phyloP scores from a whole-genome alignment of 768 basidiomycete genomes.

The Lactifluus hygrophoroides region DNA sequence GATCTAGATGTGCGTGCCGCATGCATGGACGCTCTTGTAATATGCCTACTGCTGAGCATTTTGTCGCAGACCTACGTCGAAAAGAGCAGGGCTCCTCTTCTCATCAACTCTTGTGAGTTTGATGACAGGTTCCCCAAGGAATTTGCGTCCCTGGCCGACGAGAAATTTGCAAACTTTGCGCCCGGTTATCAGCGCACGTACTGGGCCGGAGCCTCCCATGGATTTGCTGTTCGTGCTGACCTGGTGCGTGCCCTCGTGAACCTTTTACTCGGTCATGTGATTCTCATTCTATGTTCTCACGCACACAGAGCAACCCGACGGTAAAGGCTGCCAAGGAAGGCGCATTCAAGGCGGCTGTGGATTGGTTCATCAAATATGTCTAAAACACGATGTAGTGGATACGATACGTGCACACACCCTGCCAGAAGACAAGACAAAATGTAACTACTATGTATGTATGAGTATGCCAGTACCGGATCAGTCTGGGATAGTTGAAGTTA shows the following conservation, averaged over 20 bases:
- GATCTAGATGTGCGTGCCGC: constrained; percentile 33
- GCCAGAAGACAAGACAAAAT: too few relatives aligned
- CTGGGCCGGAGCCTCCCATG: constrained; percentile 35
- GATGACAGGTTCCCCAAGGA: constrained; percentile 30
- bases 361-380: constrained; percentile 30
- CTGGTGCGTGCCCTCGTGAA: constrained; percentile 15
- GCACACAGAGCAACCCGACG: constrained; percentile 22
- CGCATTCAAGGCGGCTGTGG: constrained; percentile 32
- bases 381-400: too few relatives aligned
- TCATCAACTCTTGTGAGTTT: constrained; percentile 35
- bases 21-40: not conserved
- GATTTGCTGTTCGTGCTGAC: constrained; percentile 37
- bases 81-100: constrained; percentile 32
- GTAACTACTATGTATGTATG: too few relatives aligned
- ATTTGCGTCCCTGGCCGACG: constrained; percentile 29
- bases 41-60: not conserved
- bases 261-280: not conserved
- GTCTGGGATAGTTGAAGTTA: too few relatives aligned
- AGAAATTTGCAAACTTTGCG: constrained; percentile 31
- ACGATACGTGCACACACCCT: too few relatives aligned
- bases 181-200: constrained; percentile 32
- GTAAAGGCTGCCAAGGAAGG: constrained; percentile 35
- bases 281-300: constrained; percentile 3
- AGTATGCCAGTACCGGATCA: too few relatives aligned
- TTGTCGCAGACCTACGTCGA: constrained; percentile 27